phyloP scores from a whole-genome alignment of 441 rosid species.

The Erysimum cheiri region DNA sequence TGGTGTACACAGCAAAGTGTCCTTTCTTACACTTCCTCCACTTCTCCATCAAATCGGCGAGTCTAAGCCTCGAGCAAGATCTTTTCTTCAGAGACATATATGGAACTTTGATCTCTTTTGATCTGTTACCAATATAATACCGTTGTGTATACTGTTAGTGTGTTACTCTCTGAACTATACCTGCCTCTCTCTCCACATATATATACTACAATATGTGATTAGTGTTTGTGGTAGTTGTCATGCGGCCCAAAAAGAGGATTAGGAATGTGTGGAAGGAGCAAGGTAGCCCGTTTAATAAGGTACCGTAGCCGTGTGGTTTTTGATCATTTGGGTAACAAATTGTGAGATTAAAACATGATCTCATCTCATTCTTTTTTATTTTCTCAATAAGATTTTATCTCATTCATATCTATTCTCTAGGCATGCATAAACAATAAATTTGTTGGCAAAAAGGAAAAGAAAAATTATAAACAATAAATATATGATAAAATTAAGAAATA shows the following conservation, averaged over 20 bases:
- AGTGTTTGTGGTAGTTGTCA: slow-evolving; percentile 41
- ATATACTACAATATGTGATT: slow-evolving; percentile 37
- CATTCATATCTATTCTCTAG: not conserved
- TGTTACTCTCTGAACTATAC: slow-evolving; percentile 46
- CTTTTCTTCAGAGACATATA: slow-evolving; percentile 34
- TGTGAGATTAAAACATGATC: not conserved
- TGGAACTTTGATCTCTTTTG: slow-evolving; percentile 22
- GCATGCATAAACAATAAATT: not conserved
- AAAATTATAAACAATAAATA: too few species aligned
- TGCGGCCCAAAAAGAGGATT: slow-evolving; percentile 43
- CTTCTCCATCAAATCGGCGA: slow-evolving; percentile 45
- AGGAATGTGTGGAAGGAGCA: slow-evolving; percentile 49
- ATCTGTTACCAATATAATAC: slow-evolving; percentile 27
- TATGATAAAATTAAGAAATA: not conserved
- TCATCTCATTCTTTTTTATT: too few species aligned
- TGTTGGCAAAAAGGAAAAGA: not conserved
- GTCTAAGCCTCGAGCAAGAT: slow-evolving; percentile 41
- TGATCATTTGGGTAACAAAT: slow-evolving; percentile 18
- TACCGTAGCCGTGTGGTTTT: slow-evolving; percentile 31
- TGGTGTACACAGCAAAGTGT: slow-evolving; percentile 53
- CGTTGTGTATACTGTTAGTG: slow-evolving; percentile 30
- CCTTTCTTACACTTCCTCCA: slow-evolving; percentile 59
- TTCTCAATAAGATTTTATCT: too few species aligned
- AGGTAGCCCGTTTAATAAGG: slow-evolving; percentile 14
- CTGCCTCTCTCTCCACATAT: slow-evolving; percentile 26